These are phyloP conservation scores for Babesia caballi DNA, from an alignment of 169 alveolate species.

Conservation along the genomic window DNA sequence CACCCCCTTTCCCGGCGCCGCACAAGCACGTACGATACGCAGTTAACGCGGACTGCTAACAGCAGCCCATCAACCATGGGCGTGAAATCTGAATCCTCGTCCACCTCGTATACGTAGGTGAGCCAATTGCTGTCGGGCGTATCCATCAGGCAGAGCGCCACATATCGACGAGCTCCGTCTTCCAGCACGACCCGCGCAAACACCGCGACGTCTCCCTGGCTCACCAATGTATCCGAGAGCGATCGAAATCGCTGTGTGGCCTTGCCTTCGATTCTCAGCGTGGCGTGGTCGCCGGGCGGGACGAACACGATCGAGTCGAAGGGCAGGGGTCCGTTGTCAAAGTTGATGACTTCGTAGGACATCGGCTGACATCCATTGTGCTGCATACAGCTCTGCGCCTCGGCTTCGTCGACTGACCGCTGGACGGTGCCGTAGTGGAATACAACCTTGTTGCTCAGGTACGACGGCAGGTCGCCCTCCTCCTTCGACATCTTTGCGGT, in stretches of 20 bases:
- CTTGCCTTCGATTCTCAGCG: background rate
- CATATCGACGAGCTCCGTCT: slow-evolving; percentile 12
- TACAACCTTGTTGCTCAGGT: slow-evolving; percentile 17
- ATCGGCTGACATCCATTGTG: background rate
- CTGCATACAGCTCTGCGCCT: slow-evolving; percentile 11
- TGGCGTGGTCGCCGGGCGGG: slow-evolving; percentile 9
- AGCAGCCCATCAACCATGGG: slow-evolving; percentile 14
- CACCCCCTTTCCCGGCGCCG: background rate
- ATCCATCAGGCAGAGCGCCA: slow-evolving; percentile 20
- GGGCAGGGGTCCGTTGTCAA: slow-evolving; percentile 37
- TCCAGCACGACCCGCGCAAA: slow-evolving; percentile 37
- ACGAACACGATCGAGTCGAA: slow-evolving; percentile 36
- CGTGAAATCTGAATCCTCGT: slow-evolving; percentile 11
- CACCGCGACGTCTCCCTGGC: slow-evolving; percentile 27
- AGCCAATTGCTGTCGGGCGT: slow-evolving; percentile 11
- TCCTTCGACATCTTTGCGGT: slow-evolving; percentile 24
- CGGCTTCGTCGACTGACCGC: slow-evolving; percentile 27
- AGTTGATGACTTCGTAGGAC: slow-evolving; percentile 20
- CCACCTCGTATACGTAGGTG: slow-evolving; percentile 11
- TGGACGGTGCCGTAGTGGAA: slow-evolving; percentile 24
- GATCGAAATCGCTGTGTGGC: slow-evolving; percentile 3
- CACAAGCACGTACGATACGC: slow-evolving; percentile 7
- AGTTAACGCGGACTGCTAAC: background rate
- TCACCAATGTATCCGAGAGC: background rate
- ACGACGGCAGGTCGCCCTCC: slow-evolving; percentile 10